Evolutionary conservation across 805 yeast genomes (phyloP).

Genomic region (Yamadazyma tumulicola): DNA sequence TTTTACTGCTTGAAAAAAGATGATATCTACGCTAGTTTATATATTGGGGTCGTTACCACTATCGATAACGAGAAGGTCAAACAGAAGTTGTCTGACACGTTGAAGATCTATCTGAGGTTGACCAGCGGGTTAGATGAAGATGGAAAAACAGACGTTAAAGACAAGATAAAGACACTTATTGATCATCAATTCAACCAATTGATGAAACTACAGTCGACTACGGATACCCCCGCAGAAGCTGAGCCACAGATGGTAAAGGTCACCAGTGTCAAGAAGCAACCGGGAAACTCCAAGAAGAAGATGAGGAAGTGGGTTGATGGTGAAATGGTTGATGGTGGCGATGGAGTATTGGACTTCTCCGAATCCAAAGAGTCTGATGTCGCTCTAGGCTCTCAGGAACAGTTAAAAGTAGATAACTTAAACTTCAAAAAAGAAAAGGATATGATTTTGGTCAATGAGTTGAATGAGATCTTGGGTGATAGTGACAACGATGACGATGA

Average conservation of each 20-base stretch:
- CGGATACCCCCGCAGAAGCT: neutral
- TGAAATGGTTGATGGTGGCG: constrained; percentile 22
- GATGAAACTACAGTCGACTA: constrained; percentile 24
- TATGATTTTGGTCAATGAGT: constrained; percentile 38
- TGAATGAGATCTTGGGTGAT: constrained; percentile 35
- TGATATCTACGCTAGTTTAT: constrained; percentile 30
- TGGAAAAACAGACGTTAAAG: constrained; percentile 11
- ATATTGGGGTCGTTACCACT: constrained; percentile 37
- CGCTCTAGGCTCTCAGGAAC: constrained; percentile 6
- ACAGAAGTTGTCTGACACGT: constrained; percentile 26
- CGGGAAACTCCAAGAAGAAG: constrained; percentile 21
- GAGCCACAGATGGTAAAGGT: neutral
- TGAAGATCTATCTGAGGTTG: constrained; percentile 30
- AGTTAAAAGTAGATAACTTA: constrained; percentile 22
- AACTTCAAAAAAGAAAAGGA: constrained; percentile 37
- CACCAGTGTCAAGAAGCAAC: neutral
- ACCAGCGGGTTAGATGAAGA: constrained; percentile 19
- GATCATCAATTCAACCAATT: constrained; percentile 38
- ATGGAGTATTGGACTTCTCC: constrained; percentile 31
- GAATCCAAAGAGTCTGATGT: constrained; percentile 14
- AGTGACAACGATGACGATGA: constrained; percentile 26
- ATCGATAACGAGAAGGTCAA: constrained; percentile 37
- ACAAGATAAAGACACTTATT: constrained; percentile 30
- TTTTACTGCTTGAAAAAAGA: constrained; percentile 29
- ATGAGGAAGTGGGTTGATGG: constrained; percentile 45